phyloP scores from a whole-genome alignment of 2,329 filamentous ascomycete genomes.

The Hypoxylon sp. region DNA sequence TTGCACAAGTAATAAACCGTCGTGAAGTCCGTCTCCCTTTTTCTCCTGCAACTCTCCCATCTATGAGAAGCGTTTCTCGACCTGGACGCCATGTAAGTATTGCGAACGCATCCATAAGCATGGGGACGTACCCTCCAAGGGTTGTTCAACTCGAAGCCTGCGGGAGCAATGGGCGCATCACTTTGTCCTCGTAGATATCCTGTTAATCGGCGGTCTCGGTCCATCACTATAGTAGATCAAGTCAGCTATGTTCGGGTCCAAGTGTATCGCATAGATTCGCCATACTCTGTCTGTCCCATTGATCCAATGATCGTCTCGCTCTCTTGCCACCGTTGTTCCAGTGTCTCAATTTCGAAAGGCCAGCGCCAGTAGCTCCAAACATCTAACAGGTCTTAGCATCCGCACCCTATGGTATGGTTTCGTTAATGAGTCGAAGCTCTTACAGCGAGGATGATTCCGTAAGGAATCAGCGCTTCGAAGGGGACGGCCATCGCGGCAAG shows the following conservation, averaged over 20 bases:
- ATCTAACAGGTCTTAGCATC: slow-evolving; percentile 61
- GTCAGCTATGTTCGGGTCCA: slow-evolving; percentile 34
- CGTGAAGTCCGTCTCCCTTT: slow-evolving; percentile 22
- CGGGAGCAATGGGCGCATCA: slow-evolving; percentile 67
- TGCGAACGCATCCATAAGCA: slow-evolving; percentile 9
- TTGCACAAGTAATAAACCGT: slow-evolving; percentile 41
- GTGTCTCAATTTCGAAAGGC: slow-evolving; percentile 68
- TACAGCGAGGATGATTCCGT: slow-evolving; percentile 74
- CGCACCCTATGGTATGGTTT: slow-evolving; percentile 5
- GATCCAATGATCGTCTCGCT: slow-evolving; percentile 70
- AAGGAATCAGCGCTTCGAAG: slow-evolving; percentile 74
- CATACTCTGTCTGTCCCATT: slow-evolving; percentile 71
- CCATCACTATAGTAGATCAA: slow-evolving; percentile 67
- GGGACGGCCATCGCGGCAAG: slow-evolving; percentile 69
- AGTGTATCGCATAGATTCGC: slow-evolving; percentile 64
- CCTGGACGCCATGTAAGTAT: slow-evolving; percentile 54
- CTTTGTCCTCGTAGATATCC: slow-evolving; percentile 70
- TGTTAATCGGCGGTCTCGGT: slow-evolving; percentile 72
- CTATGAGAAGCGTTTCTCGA: slow-evolving; percentile 67
- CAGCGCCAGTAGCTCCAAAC: slow-evolving; percentile 72
- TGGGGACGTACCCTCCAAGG: slow-evolving; percentile 70
- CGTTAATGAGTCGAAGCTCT: slow-evolving; percentile 47
- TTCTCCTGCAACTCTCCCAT: slow-evolving; percentile 12
- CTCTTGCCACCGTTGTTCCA: slow-evolving; percentile 73
- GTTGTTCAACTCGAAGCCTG: slow-evolving; percentile 73